phyloP scores from a whole-genome alignment of 2,329 filamentous ascomycete genomes.

The Pezicula radicicola region DNA sequence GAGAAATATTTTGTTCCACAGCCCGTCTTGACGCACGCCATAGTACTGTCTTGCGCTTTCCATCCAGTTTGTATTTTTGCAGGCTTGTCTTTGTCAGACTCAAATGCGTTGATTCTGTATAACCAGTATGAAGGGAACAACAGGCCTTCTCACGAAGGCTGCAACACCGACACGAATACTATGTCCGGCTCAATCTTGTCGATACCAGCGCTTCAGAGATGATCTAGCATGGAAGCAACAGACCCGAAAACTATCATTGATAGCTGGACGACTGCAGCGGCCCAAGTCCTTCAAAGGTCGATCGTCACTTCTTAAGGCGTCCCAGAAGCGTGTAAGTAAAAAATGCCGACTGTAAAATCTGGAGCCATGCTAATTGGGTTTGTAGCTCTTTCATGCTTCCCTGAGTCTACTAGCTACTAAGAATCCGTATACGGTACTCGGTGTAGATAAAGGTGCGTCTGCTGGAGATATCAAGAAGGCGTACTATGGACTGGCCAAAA shows the following conservation, averaged over 20 bases:
- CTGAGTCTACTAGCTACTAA: constrained; percentile 37
- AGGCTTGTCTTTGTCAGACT: background rate
- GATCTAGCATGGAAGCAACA: constrained; percentile 14
- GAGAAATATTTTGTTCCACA: too few species aligned
- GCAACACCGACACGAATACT: constrained; percentile 23
- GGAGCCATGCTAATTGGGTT: constrained; percentile 1
- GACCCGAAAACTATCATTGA: constrained; percentile 15
- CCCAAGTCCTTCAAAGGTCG: constrained; percentile 1
- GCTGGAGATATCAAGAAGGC: constrained; percentile 93
- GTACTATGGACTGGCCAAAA: constrained; percentile 96
- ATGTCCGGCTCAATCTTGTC: constrained; percentile 21
- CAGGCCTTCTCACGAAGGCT: constrained; percentile 27
- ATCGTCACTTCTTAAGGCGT: background rate
- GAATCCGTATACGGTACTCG: constrained; percentile 85
- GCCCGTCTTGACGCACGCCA: too few species aligned
- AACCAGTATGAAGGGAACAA: constrained; percentile 28
- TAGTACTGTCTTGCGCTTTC: too few species aligned
- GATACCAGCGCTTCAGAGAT: constrained; percentile 14
- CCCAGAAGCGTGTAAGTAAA: constrained; percentile 22
- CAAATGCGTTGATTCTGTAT: constrained; percentile 13
- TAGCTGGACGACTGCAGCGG: constrained; percentile 3
- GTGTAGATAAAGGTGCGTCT: constrained; percentile 78
- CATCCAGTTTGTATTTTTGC: too few species aligned
- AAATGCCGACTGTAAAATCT: background rate
- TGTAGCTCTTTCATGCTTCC: constrained; percentile 27